Percentiles rank a stretch among this genome's conserved stretches.
These are phyloP conservation scores for Trichomonas tenax DNA, from an alignment of 208 protist species.

Conservation along the genomic window DNA sequence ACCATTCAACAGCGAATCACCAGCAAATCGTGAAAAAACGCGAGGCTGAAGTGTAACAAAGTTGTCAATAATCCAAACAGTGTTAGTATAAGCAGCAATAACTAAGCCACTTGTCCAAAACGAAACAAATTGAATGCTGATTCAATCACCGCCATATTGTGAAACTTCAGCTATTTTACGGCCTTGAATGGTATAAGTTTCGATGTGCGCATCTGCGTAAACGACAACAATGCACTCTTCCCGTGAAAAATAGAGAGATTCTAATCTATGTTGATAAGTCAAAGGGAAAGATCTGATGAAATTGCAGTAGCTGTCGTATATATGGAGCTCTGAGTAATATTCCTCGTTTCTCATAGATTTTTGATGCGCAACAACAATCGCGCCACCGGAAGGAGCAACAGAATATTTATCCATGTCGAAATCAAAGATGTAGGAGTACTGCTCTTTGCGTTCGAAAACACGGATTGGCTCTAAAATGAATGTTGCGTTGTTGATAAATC, in stretches of 20 bases:
- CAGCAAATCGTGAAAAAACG: not conserved
- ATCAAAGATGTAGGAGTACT: no score
- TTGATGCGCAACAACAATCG: not conserved
- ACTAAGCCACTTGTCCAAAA: not conserved
- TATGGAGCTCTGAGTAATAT: not conserved
- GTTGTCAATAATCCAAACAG: not conserved
- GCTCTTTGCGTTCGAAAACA: no score
- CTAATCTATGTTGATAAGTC: not conserved
- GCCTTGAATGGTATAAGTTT: not conserved
- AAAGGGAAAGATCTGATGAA: not conserved
- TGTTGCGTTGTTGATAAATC: no score
- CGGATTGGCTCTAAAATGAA: no score
- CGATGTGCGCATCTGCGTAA: not conserved
- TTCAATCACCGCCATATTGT: no score
- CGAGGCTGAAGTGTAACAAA: not conserved
- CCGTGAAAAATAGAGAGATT: not conserved
- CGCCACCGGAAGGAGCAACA: not conserved
- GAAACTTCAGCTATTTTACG: not conserved
- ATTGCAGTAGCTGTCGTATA: not conserved
- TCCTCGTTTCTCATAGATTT: not conserved
- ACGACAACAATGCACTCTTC: not conserved
- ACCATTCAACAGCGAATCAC: no score
- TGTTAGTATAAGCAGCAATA: not conserved
- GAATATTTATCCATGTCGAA: not conserved
- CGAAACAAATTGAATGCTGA: not conserved